These are phyloP conservation scores for Gautieria morchelliformis DNA, from an alignment of 768 basidiomycete genomes.

Conservation along the genomic window DNA sequence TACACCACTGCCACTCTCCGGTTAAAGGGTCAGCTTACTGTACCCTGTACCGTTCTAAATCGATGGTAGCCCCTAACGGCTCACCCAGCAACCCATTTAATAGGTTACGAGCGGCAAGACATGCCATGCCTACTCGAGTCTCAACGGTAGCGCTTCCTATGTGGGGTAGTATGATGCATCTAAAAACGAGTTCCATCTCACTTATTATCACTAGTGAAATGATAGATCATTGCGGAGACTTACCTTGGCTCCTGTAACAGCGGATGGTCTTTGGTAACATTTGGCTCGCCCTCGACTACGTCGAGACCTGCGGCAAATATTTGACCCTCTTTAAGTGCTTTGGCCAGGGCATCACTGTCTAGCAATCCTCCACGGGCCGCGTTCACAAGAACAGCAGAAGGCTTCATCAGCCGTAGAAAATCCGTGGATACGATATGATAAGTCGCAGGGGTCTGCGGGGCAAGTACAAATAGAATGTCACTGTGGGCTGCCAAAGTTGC, in stretches of 20 bases:
- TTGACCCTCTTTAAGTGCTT: conserved; percentile 64
- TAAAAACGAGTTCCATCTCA: conserved; percentile 17
- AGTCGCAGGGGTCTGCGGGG: conserved; percentile 65
- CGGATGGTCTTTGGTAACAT: conserved; percentile 63
- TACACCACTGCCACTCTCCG: neutral
- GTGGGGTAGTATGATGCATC: conserved; percentile 80
- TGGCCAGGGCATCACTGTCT: conserved; percentile 81
- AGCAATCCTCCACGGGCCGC: conserved; percentile 78
- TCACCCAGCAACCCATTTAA: conserved; percentile 44
- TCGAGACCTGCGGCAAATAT: conserved; percentile 92
- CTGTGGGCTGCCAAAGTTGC: conserved; percentile 65
- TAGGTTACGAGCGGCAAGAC: conserved; percentile 59
- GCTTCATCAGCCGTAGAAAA: conserved; percentile 82
- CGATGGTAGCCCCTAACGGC: conserved; percentile 46
- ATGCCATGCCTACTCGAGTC: conserved; percentile 76
- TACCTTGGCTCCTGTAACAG: conserved; percentile 71
- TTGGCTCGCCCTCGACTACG: conserved; percentile 88
- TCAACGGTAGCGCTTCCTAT: conserved; percentile 86
- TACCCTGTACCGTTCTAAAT: conserved; percentile 13
- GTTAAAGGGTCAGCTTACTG: neutral
- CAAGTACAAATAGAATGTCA: conserved; percentile 79
- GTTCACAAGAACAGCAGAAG: conserved; percentile 74
- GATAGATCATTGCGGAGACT: conserved; percentile 13
- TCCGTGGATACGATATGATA: conserved; percentile 59
- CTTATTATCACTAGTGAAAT: too few species aligned